A percentile compares a stretch with the other conserved stretches of the same genome.
These are phyloP conservation scores for Mycena rosella DNA, from an alignment of 768 basidiomycete genomes.

Conservation along the genomic window DNA sequence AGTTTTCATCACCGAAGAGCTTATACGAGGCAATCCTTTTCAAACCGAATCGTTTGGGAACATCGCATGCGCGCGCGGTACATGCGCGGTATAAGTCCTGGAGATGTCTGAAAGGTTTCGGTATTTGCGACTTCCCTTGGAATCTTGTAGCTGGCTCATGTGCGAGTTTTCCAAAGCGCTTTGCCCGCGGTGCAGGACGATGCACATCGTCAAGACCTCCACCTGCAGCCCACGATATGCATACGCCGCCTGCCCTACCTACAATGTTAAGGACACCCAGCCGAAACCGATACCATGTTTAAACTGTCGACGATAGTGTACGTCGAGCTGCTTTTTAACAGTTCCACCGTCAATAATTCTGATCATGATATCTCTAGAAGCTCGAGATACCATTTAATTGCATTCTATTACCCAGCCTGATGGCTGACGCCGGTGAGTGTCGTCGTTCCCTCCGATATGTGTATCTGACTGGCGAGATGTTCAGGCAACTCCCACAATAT, in stretches of 20 bases:
- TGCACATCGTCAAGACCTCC: slow-evolving; percentile 2
- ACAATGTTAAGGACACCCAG: background rate
- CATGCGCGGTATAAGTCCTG: background rate
- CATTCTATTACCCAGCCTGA: too few species aligned
- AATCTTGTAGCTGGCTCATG: background rate
- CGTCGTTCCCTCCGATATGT: background rate
- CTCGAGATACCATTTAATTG: too few species aligned
- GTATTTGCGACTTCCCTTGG: background rate
- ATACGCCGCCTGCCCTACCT: slow-evolving; percentile 4
- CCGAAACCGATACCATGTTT: slow-evolving; percentile 2
- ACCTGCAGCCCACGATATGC: slow-evolving; percentile 1
- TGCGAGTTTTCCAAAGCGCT: slow-evolving; percentile 9
- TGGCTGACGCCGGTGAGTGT: background rate
- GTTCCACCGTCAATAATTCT: too few species aligned
- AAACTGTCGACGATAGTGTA: slow-evolving; percentile 2
- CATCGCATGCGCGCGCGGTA: too few species aligned
- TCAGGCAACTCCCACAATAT: background rate
- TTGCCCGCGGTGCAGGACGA: slow-evolving; percentile 12
- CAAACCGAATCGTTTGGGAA: background rate
- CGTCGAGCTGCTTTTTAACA: background rate
- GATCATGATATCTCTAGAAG: too few species aligned
- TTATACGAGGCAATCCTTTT: background rate
- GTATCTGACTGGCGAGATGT: background rate
- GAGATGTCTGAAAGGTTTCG: background rate
- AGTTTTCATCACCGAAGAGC: background rate